Base-by-base conservation (phyloP, 1,284 basidiomycete genomes). In the Cryptococcus maquisensis region DNA sequence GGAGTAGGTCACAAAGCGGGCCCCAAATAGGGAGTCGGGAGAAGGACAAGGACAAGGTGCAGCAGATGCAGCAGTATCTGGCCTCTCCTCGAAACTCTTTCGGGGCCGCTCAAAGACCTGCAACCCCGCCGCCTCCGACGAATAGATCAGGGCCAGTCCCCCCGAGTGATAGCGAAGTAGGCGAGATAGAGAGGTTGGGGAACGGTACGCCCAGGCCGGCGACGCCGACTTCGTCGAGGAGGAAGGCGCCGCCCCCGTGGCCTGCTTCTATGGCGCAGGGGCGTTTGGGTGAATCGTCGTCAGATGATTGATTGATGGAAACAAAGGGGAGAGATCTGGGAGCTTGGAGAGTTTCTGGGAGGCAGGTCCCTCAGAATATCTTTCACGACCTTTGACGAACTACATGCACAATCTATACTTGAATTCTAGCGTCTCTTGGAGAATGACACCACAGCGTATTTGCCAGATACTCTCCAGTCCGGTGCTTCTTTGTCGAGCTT, bases 371-470 rank as follows among this genome's bases (percentile, higher is more conserved):
- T 40, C 16, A 15, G 7, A 15, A 4, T 12, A 40, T 7, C 28
- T 32, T 6, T 32, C 7, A 32, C 13, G 38, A 40, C 16, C 38
- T 8, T 16, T 40, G 13, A 40, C 38, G 38, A 40, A 18, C 2
- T 12, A 12, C 18, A 42, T 42, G 40, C 18, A 42, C 40, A 23
- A n/a, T 42, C 18, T 23, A 42, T 42, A 23, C 10, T 18, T 18
- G 4, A 8, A 23, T 15, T 49, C 35, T n/a, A 58, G 36, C 51
- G 54, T 28, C 36, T 48, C 28, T 41, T 38, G 6, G 56, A 64
- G 49, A 72, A 74, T 9, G 69, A 72, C 10, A 74, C 65, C 6
- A 74, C 71, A n/a, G 72, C 72, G 42, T 40, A 76, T 63, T 75
- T 75, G 39, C 75, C 75, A 20, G 72, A 73, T 2, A 71, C 63